A percentile compares a stretch with the other conserved stretches of the same genome.
Evolutionary conservation across 345 rosid genomes (phyloP).

Genomic region (Aegle marmelos): DNA sequence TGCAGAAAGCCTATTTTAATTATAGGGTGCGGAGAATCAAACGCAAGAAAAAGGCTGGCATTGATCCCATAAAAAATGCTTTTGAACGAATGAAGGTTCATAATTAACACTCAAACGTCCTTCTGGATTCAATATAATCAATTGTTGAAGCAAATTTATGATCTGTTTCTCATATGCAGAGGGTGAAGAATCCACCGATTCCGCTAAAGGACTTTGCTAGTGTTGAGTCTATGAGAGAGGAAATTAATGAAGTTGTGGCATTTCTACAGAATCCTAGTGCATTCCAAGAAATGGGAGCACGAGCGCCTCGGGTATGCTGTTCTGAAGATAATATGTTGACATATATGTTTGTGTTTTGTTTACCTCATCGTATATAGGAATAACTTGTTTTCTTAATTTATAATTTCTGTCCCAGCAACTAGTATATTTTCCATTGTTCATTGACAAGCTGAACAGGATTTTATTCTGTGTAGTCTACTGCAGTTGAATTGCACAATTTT

Average conservation of each 20-base stretch:
- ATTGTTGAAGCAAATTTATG: slow-evolving; percentile 9
- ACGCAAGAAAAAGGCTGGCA: slow-evolving; percentile 70
- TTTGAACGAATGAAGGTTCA: slow-evolving; percentile 86
- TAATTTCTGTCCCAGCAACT: neutral
- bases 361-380: neutral
- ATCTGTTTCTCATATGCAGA: slow-evolving; percentile 37
- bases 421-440: neutral
- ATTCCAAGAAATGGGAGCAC: slow-evolving; percentile 94
- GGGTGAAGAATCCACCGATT: slow-evolving; percentile 95
- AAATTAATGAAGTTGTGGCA: slow-evolving; percentile 93
- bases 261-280: slow-evolving; percentile 90
- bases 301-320: slow-evolving; percentile 82
- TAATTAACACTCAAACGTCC: slow-evolving; percentile 1
- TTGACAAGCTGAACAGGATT: neutral
- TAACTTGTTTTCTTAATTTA: neutral
- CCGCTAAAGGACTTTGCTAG: slow-evolving; percentile 87
- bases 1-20: slow-evolving; percentile 72
- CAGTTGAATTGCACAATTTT: neutral
- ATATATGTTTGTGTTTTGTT: neutral
- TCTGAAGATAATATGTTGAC: slow-evolving; percentile 6
- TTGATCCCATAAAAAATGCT: slow-evolving; percentile 84
- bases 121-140: neutral
- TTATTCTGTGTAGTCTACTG: neutral
- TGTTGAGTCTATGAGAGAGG: slow-evolving; percentile 94
- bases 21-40: slow-evolving; percentile 54